Percentiles rank a stretch among this genome's conserved stretches.
Conservation (phyloP, 805 yeast species). For the Lipomyces spencermartinsiae region DNA sequence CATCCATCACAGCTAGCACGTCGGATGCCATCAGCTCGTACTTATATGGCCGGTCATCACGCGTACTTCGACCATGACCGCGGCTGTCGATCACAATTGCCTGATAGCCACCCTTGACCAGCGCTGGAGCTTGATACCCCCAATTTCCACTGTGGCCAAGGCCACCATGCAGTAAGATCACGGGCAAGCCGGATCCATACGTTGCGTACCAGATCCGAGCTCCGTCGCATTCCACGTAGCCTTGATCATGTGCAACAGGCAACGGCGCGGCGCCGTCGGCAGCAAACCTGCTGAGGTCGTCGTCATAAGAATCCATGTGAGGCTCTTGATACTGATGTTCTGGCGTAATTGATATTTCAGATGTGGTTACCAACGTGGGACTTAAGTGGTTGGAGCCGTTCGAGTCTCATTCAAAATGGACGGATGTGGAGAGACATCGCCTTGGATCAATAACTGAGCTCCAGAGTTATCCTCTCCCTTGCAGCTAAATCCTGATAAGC, state of each 20-base stretch:
- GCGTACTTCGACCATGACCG: slow-evolving; percentile 8
- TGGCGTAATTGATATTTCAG: too few species aligned
- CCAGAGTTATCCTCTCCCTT: too few species aligned
- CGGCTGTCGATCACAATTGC: slow-evolving; percentile 8
- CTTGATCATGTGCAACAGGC: background rate
- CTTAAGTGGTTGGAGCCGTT: too few species aligned
- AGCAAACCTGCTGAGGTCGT: slow-evolving; percentile 5
- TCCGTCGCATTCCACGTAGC: background rate
- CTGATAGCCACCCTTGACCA: background rate
- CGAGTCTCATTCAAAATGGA: too few species aligned
- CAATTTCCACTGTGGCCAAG: slow-evolving; percentile 6
- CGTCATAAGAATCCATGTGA: background rate
- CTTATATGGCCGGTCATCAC: background rate
- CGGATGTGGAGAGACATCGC: too few species aligned
- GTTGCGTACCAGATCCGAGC: slow-evolving; percentile 12
- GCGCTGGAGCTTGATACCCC: slow-evolving; percentile 7
- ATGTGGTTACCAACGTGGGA: too few species aligned
- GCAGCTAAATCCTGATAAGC: too few species aligned
- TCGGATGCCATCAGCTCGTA: slow-evolving; percentile 9
- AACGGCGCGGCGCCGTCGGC: slow-evolving; percentile 7
- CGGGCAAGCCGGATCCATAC: slow-evolving; percentile 6
- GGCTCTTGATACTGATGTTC: too few species aligned
- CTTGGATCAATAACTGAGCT: too few species aligned
- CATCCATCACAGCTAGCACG: background rate
- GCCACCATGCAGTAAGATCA: slow-evolving; percentile 4